phyloP scores from a whole-genome alignment of 768 basidiomycete species.

The Mycena vulgaris region DNA sequence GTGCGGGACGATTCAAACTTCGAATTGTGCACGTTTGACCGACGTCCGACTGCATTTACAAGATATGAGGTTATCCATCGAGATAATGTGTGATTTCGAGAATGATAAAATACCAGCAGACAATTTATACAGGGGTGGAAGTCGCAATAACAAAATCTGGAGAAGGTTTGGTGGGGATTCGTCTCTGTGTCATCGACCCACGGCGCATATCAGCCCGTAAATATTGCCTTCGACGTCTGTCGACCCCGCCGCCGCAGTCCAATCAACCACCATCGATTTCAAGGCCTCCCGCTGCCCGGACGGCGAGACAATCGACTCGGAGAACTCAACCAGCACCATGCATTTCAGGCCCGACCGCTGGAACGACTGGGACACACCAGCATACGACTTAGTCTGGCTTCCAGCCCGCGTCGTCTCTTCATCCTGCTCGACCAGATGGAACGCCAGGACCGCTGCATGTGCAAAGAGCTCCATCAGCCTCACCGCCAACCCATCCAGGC shows the following conservation, averaged over 20 bases:
- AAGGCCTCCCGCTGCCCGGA: slow-evolving; percentile 24
- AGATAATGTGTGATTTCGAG: slow-evolving; percentile 20
- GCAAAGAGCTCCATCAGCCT: slow-evolving; percentile 26
- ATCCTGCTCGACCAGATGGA: slow-evolving; percentile 29
- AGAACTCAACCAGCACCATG: slow-evolving; percentile 31
- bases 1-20: background rate
- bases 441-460: slow-evolving; percentile 28
- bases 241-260: slow-evolving; percentile 22
- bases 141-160: slow-evolving; percentile 12
- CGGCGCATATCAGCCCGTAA: slow-evolving; percentile 29
- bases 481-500: slow-evolving; percentile 24
- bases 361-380: slow-evolving; percentile 22
- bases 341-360: slow-evolving; percentile 30
- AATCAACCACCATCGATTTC: slow-evolving; percentile 27
- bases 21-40: slow-evolving; percentile 9
- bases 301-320: slow-evolving; percentile 28
- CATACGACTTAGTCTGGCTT: slow-evolving; percentile 30
- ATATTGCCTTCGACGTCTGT: slow-evolving; percentile 20
- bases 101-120: slow-evolving; percentile 23
- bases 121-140: slow-evolving; percentile 22
- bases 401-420: slow-evolving; percentile 22
- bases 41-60: slow-evolving; percentile 24
- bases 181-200: slow-evolving; percentile 20
- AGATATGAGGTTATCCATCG: slow-evolving; percentile 22
- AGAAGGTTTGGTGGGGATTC: slow-evolving; percentile 16